Evolutionary conservation across 805 yeast species (phyloP).

Genomic region (Starmerella sirachaensis): DNA sequence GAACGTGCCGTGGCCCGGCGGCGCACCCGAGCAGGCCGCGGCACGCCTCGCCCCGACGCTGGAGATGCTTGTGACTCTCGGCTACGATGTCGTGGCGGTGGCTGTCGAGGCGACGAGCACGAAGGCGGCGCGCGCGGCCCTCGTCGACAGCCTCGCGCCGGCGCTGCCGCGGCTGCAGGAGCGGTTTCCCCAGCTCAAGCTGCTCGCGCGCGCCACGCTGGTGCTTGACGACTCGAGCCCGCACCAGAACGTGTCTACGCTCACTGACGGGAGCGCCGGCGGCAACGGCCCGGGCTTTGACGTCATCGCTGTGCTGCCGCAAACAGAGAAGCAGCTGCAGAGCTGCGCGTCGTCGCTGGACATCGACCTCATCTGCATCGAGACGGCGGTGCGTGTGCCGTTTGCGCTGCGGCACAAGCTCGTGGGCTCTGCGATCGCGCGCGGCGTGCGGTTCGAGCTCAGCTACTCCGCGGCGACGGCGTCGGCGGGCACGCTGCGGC

Average conservation of each 20-base stretch:
- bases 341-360: conserved; percentile 65
- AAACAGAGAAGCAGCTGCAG: conserved; percentile 65
- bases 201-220: conserved; percentile 65
- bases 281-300: conserved; percentile 56
- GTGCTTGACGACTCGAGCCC: conserved; percentile 45
- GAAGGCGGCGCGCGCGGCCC: conserved; percentile 18
- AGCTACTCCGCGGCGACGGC: conserved; percentile 52
- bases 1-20: conserved; percentile 30
- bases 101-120: conserved; percentile 36
- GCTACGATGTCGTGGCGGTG: conserved; percentile 67
- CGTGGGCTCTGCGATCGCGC: conserved; percentile 66
- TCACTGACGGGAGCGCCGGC: no score
- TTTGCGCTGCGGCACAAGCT: conserved; percentile 73
- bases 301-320: conserved; percentile 69
- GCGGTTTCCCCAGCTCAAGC: conserved; percentile 33
- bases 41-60: conserved; percentile 20
- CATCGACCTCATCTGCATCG: conserved; percentile 68
- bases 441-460: conserved; percentile 76
- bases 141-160: conserved; percentile 17
- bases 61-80: conserved; percentile 29
- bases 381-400: conserved; percentile 53
- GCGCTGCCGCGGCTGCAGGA: conserved; percentile 26
- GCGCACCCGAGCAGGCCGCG: conserved; percentile 7
- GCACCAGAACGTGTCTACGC: conserved; percentile 12
- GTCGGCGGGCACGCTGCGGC: conserved; percentile 38